Evolutionary conservation across 1,284 basidiomycete species (phyloP), one percentile per base, ranked within the genome.

Genomic region (Cryptococcus maquisensis): DNA sequence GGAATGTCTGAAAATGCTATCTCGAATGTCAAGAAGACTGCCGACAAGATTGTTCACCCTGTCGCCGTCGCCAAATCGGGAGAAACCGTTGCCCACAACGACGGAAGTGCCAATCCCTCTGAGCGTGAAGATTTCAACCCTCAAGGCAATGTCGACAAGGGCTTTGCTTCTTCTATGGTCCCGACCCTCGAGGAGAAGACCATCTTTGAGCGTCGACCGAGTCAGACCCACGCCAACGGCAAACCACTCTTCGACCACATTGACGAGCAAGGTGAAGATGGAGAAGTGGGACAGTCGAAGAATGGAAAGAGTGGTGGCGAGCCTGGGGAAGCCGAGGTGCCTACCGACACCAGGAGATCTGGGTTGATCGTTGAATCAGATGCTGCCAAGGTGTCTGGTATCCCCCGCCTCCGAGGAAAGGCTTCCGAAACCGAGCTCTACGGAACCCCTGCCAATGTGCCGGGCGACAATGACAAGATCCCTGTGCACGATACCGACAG

Each of bases 181-280:
- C 87, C 88, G 0, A 87, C 84, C 0, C 68, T 88, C 6, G 88
- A 90, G 68, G 86, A 88, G 74, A 83, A 85, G 69, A 79, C 78
- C 0, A 76, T 87, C 23, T 68, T 69, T 3, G 82, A 85, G 51
- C 64, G 72, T 24, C 68, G 66, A 18, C 74, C 77, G 3, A 61
- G 71, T 0, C 61, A 56, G 3, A 59, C 54, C 4, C 72, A 78
- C 49, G 67, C 66, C 0, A 62, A 76, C 56, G 73, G 79, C 66
- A 64, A 77, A 63, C 64, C 78, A 37, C 56, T 80, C 57, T 62
- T 75, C 59, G 62, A 73, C 46, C 61, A 70, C 1, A 53, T 72
- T 10, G 65, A 67, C 28, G 57, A 53, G 18, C 52, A 59, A 42
- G 51, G 56, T 15, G 46, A 46, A 21, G 54, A 62, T 21, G 54